These are phyloP conservation scores for Acanthamoeba culbertsoni DNA, from an alignment of 208 protist species.

Conservation along the genomic window DNA sequence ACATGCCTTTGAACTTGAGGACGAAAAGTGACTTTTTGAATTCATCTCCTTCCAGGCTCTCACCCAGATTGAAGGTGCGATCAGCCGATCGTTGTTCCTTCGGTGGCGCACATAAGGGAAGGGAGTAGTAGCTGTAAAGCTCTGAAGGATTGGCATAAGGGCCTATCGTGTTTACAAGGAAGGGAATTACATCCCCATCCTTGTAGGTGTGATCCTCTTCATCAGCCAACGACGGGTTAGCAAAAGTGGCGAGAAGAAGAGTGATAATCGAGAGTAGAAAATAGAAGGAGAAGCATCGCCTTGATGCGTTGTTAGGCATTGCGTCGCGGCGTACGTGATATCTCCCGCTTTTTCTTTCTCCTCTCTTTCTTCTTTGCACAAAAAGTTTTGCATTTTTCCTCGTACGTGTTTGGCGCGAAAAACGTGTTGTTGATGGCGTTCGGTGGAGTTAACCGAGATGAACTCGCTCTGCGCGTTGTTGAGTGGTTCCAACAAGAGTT, in stretches of 20 bases:
- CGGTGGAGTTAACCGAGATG: not conserved
- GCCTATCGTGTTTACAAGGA: conserved; percentile 84
- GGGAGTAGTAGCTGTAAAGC: conserved; percentile 85
- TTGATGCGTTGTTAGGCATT: not conserved
- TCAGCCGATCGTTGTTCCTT: conserved; percentile 52
- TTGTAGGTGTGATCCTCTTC: conserved; percentile 38
- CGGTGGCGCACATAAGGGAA: conserved; percentile 83
- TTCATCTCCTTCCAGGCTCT: conserved; percentile 82
- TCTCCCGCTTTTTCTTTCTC: not conserved
- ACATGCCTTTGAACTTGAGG: conserved; percentile 66
- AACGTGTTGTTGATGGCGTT: not conserved
- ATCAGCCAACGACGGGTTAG: not conserved
- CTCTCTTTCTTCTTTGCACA: not conserved
- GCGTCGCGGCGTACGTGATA: too few species aligned
- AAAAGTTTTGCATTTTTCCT: not conserved
- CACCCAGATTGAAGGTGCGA: conserved; percentile 67
- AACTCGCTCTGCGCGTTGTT: not conserved
- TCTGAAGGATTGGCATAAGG: conserved; percentile 89
- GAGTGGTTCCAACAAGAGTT: not conserved
- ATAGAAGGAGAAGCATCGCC: too few species aligned
- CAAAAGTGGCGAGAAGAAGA: not conserved
- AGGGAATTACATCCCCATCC: conserved; percentile 59
- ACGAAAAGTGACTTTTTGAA: conserved; percentile 64
- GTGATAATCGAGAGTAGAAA: not conserved
- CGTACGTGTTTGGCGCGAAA: not conserved